Base-by-base conservation (phyloP, 257 asterid genomes). In the Solanum verrucosum region DNA sequence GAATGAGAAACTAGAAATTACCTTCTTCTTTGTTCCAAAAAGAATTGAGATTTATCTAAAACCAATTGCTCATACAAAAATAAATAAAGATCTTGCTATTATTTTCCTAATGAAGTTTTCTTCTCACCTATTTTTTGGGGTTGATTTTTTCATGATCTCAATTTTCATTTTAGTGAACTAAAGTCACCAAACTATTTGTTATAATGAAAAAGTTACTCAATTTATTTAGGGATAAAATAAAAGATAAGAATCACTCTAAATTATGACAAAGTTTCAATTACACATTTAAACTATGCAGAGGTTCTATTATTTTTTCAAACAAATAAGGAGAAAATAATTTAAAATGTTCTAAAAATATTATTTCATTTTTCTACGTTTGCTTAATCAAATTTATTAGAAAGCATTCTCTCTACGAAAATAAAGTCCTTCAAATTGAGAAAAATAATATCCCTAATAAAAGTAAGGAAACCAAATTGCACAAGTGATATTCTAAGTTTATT, bases 391-490 rank as follows among this genome's bases (percentile, higher is more conserved):
- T 59, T 0, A 3, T 60, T 60, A 56, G 13, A 21, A 3, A 21
- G 3, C 12, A 60, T 59, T 21, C 5, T 8, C 1, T 60, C 1
- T 60, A 3, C 0, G 27, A 60, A 60, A 0, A 60, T 21, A 60
- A 60, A 3, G 1, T 60, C 1, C 5, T 60, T 60, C 0, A 21
- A 21, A 60, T 21, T 21, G 25, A 60, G 68, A 1, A 60, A 60
- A 60, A 21, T 0, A 0, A 60, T 60, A 7, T 21, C 2, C 27
- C 27, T 21, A 21, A 0, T 8, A 60, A 21, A 59, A 21, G 14
- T 60, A 60, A 21, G 13, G 0, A 59, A 0, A 60, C 0, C 27
- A 21, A 0, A 0, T 60, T 59, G 1, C 0, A 52, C 0, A 52
- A 52, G 60, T 7, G 27, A 59, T 0, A 59, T 59, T 59, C 0